Evolutionary conservation across 305 asterid genomes (phyloP).

Genomic region (Fraxinus baroniana): DNA sequence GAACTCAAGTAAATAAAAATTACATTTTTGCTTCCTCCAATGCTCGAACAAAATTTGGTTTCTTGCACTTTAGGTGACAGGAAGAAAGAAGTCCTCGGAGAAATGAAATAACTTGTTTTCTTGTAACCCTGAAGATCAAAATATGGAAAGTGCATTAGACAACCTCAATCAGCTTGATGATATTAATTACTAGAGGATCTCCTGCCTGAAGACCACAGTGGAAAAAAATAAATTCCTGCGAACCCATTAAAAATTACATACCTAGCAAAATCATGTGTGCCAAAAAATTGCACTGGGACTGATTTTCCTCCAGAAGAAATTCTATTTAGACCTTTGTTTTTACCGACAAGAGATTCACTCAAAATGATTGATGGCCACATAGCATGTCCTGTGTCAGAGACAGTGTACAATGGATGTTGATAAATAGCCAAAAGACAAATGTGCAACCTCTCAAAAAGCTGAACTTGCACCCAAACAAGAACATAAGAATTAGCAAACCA

Average conservation of each 20-base stretch:
- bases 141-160: slow-evolving; percentile 21
- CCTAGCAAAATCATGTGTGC: slow-evolving; percentile 99
- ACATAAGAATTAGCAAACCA: slow-evolving; percentile 15
- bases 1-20: slow-evolving; percentile 31
- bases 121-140: slow-evolving; percentile 59
- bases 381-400: slow-evolving; percentile 77
- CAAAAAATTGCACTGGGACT: slow-evolving; percentile 92
- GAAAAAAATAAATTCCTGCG: slow-evolving; percentile 9
- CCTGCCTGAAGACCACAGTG: slow-evolving; percentile 12
- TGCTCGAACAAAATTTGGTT: slow-evolving; percentile 65
- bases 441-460: slow-evolving; percentile 16
- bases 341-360: slow-evolving; percentile 75
- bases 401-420: slow-evolving; percentile 19
- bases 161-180: slow-evolving; percentile 11
- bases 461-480: slow-evolving; percentile 6
- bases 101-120: slow-evolving; percentile 77
- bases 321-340: slow-evolving; percentile 68
- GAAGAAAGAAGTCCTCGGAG: slow-evolving; percentile 90
- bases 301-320: slow-evolving; percentile 66
- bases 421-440: slow-evolving; percentile 2
- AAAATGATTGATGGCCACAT: slow-evolving; percentile 94
- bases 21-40: slow-evolving; percentile 95
- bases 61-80: slow-evolving; percentile 89
- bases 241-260: slow-evolving; percentile 25
- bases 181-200: slow-evolving; percentile 8